phyloP scores from a whole-genome alignment of 1,139 yeast species.

The Ogataea hybrid region DNA sequence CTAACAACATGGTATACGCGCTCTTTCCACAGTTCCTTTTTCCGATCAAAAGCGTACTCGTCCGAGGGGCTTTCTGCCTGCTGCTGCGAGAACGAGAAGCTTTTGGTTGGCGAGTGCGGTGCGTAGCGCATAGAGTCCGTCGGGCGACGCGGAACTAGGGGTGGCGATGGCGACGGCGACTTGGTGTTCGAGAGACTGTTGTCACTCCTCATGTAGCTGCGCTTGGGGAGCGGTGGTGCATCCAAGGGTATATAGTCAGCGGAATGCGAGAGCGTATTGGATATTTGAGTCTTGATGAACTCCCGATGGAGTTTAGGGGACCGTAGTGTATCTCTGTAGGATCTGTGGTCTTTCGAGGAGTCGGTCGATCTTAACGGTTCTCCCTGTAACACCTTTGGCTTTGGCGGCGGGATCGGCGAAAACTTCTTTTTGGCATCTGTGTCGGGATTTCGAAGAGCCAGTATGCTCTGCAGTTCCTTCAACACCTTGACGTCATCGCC shows the following conservation, averaged over 20 bases:
- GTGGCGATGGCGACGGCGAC: conserved; percentile 9
- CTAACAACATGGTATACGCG: conserved; percentile 40
- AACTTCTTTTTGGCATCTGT: conserved; percentile 3
- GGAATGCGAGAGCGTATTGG: conserved; percentile 5
- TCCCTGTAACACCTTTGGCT: conserved; percentile 24
- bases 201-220: conserved; percentile 9
- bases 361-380: conserved; percentile 9
- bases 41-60: conserved; percentile 35
- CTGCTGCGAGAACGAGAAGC: conserved; percentile 6
- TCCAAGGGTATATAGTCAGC: conserved; percentile 4
- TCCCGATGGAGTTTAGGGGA: conserved; percentile 6
- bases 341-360: conserved; percentile 1
- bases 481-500: conserved; percentile 43
- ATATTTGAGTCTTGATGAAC: conserved; percentile 5
- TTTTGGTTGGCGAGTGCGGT: conserved; percentile 7
- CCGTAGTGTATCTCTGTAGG: conserved; percentile 8
- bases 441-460: conserved; percentile 9
- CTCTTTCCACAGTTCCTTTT: conserved; percentile 49
- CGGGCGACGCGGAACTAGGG: conserved; percentile 21
- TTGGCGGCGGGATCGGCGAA: conserved; percentile 26
- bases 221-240: conserved; percentile 17
- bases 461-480: conserved; percentile 34
- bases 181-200: background rate
- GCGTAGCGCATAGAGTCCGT: conserved; percentile 6
- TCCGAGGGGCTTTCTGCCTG: conserved; percentile 8